Percentiles rank a stretch among this genome's conserved stretches.
phyloP scores from a whole-genome alignment of 176 grass and related monocot genomes.

The Puya raimondii region DNA sequence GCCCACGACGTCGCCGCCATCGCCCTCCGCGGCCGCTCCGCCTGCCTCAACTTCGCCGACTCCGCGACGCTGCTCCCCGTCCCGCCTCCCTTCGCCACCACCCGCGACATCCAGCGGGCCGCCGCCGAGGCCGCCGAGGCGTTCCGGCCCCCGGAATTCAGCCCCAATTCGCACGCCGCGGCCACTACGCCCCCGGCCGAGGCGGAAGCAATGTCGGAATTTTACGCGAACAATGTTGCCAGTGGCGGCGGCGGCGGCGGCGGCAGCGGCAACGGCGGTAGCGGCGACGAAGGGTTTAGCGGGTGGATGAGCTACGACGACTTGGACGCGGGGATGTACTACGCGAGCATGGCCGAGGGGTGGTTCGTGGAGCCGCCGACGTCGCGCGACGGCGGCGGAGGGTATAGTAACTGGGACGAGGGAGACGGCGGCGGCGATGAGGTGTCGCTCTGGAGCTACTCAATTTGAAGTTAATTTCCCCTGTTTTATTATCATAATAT shows the following conservation, averaged over 20 bases:
- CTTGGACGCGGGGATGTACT: slow-evolving; percentile 24
- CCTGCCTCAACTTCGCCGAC: slow-evolving; percentile 80
- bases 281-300: neutral
- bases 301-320: slow-evolving; percentile 27
- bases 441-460: slow-evolving; percentile 56
- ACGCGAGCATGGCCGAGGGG: slow-evolving; percentile 24
- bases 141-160: neutral
- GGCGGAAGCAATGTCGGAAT: neutral
- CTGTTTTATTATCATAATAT: too few species aligned
- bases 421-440: slow-evolving; percentile 28
- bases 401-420: slow-evolving; percentile 20
- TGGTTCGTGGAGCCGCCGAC: slow-evolving; percentile 11
- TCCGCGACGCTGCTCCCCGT: slow-evolving; percentile 43
- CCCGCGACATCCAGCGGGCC: slow-evolving; percentile 63
- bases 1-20: slow-evolving; percentile 86
- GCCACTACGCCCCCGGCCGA: neutral
- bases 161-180: neutral
- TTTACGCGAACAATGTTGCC: neutral
- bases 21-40: slow-evolving; percentile 36
- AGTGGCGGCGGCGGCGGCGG: neutral
- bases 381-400: neutral
- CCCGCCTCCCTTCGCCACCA: slow-evolving; percentile 34
- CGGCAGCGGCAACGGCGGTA: neutral
- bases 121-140: slow-evolving; percentile 62
- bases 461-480: neutral